Conservation (phyloP, 108 stramenopile genomes). For the Pseudonitzschia delicatissima region DNA sequence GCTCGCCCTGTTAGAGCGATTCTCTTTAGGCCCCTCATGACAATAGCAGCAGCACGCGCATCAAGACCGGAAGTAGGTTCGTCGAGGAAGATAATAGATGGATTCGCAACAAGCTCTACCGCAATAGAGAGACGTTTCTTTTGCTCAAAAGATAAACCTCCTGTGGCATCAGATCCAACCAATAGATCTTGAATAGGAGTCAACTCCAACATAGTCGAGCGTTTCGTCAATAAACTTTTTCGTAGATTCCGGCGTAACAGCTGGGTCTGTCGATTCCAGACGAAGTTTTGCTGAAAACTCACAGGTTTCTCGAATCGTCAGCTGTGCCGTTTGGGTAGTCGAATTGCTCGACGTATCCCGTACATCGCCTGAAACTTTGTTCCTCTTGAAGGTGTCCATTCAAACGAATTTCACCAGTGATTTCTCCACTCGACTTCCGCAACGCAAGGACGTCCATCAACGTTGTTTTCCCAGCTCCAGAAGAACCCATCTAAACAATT, state of each 20-base stretch:
- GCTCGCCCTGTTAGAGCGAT: constrained; percentile 60
- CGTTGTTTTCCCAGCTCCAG: constrained; percentile 36
- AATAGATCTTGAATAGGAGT: constrained; percentile 49
- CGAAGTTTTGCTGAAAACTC: constrained; percentile 82
- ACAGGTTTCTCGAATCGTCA: constrained; percentile 85
- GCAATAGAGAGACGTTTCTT: constrained; percentile 76
- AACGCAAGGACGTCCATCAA: constrained; percentile 77
- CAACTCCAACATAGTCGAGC: constrained; percentile 77
- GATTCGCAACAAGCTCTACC: constrained; percentile 66
- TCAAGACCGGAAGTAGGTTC: constrained; percentile 80
- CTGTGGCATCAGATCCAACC: constrained; percentile 73
- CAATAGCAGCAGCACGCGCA: constrained; percentile 54
- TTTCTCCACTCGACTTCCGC: constrained; percentile 75
- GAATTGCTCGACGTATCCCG: constrained; percentile 90
- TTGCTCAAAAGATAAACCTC: constrained; percentile 65
- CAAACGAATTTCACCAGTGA: constrained; percentile 73
- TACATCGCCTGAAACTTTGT: constrained; percentile 55
- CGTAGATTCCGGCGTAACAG: constrained; percentile 36
- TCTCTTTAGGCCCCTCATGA: constrained; percentile 51
- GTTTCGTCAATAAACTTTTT: constrained; percentile 67
- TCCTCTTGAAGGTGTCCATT: constrained; percentile 80
- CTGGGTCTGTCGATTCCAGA: constrained; percentile 47
- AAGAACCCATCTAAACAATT: constrained; percentile 15
- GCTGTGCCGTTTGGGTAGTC: constrained; percentile 73
- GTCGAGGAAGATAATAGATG: constrained; percentile 63